Evolutionary conservation across 2,329 filamentous ascomycete species (phyloP).

Genomic region (Apiospora pterosperma): DNA sequence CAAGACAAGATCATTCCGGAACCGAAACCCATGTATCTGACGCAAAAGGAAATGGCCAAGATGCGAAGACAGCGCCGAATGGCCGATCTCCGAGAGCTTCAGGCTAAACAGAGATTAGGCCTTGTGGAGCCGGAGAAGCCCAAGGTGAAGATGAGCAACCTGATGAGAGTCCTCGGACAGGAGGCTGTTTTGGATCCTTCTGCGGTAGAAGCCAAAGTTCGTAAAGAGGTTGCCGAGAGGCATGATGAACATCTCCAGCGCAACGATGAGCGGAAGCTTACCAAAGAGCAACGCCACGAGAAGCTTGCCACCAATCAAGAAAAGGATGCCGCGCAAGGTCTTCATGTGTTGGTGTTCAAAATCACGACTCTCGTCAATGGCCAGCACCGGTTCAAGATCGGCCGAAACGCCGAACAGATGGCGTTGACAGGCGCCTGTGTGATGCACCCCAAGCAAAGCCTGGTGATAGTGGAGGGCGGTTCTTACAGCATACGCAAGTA

Average conservation of each 20-base stretch:
- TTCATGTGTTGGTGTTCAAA: conserved; percentile 84
- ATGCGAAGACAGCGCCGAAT: conserved; percentile 84
- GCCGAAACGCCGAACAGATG: conserved; percentile 86
- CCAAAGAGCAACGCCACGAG: conserved; percentile 80
- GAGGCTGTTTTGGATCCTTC: conserved; percentile 93
- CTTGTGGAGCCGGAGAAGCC: conserved; percentile 86
- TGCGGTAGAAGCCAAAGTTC: conserved; percentile 91
- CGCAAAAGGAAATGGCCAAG: conserved; percentile 86
- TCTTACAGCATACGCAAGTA: conserved; percentile 78
- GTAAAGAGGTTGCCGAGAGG: conserved; percentile 86
- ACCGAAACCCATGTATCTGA: conserved; percentile 87
- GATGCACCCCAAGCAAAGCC: conserved; percentile 82
- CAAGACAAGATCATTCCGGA: conserved; percentile 78
- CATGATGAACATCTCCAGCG: conserved; percentile 70
- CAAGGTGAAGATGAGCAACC: conserved; percentile 95
- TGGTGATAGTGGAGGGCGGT: conserved; percentile 91
- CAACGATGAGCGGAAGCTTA: conserved; percentile 85
- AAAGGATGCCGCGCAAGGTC: conserved; percentile 81
- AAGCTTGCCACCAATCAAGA: conserved; percentile 82
- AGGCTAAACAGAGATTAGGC: conserved; percentile 91
- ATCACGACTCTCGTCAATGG: conserved; percentile 88
- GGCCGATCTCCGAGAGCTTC: conserved; percentile 91
- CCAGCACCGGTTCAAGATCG: conserved; percentile 89
- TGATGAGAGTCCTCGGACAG: conserved; percentile 95
- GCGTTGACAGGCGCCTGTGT: conserved; percentile 86